Conservation (phyloP, 805 yeast genomes). For the Starmerella bombicola region DNA sequence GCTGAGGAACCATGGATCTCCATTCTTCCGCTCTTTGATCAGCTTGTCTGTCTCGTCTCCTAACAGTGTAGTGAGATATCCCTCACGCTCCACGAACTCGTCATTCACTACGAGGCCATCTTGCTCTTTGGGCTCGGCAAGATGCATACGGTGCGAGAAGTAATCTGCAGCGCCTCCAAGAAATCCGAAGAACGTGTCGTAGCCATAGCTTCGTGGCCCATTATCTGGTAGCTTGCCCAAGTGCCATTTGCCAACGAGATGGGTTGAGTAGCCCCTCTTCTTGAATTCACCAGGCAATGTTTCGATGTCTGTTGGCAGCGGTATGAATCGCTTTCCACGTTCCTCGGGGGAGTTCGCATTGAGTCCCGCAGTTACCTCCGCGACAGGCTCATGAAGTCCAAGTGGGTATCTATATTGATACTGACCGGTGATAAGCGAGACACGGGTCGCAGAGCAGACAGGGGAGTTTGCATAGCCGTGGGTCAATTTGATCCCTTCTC, state of each 20-base stretch:
- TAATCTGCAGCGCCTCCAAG: constrained; percentile 22
- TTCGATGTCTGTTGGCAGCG: constrained; percentile 17
- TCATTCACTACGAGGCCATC: constrained; percentile 21
- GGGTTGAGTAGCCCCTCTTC: constrained; percentile 40
- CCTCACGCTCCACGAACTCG: constrained; percentile 20
- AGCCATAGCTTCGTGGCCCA: constrained; percentile 21
- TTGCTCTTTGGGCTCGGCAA: constrained; percentile 4
- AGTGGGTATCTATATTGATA: constrained; percentile 36
- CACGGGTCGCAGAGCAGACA: constrained; percentile 53
- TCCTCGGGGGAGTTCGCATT: constrained; percentile 8
- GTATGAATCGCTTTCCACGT: constrained; percentile 12
- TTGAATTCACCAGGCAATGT: constrained; percentile 38
- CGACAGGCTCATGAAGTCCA: constrained; percentile 21
- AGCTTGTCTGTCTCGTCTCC: constrained; percentile 29
- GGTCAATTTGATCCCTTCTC: constrained; percentile 39
- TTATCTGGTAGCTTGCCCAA: constrained; percentile 37
- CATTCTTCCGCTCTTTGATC: constrained; percentile 25
- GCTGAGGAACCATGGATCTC: constrained; percentile 42
- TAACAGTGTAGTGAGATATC: constrained; percentile 22
- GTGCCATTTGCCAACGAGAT: constrained; percentile 52
- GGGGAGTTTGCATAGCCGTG: constrained; percentile 55
- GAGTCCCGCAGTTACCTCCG: background rate
- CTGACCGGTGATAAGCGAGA: constrained; percentile 49
- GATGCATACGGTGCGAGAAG: constrained; percentile 16
- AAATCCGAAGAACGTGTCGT: constrained; percentile 22